Evolutionary conservation across 1,284 basidiomycete genomes (phyloP), one percentile per base, ranked within the genome.

Genomic region (Cutaneotrichosporon sp.): DNA sequence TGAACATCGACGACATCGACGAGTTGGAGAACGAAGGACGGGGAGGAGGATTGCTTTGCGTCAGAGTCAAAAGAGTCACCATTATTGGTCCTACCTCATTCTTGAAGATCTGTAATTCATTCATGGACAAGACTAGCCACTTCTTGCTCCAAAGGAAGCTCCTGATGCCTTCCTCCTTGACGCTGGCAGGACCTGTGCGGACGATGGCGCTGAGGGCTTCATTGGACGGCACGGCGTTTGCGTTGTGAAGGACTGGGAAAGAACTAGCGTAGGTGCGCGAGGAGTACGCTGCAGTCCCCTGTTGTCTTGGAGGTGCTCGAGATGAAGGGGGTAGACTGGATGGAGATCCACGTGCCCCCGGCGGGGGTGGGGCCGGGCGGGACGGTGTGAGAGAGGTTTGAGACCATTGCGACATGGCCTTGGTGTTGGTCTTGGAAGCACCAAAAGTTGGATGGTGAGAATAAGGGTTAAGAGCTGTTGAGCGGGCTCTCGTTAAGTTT

Each of bases 101-200:
- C 79, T 94, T 97, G 75, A 92, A 89, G 57, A 97, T 84, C 35
- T 83, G 81, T 48, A 98, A 75, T 14, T 84, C 81, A 65, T 84
- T 81, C 57, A 91, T 89, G 62, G 85, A 87, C 55, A 97, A 78
- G 5, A 93, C 81, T 42, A 97, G 78, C 87, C 88, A 97, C 67
- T 90, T 87, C 68, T 88, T 84, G 71, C 86, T 84, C 87, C 94
- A 97, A 51, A 97, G 81, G 82, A 59, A 58, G 60, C 87, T 90
- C 14, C 89, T 83, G 60, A 96, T 82, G 0, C 88, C 86, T 53
- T 93, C 90, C 71, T 93, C 91, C 78, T 94, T 94, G 61, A 93
- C 78, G 66, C 80, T 85, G 34, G 88, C 88, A 20, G 76, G 75
- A 5, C 90, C 91, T 0, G 61, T 63, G 4, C 71, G 52, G 10